These are phyloP conservation scores for Capsella rubella DNA, from an alignment of 441 rosid species.

Conservation along the genomic window DNA sequence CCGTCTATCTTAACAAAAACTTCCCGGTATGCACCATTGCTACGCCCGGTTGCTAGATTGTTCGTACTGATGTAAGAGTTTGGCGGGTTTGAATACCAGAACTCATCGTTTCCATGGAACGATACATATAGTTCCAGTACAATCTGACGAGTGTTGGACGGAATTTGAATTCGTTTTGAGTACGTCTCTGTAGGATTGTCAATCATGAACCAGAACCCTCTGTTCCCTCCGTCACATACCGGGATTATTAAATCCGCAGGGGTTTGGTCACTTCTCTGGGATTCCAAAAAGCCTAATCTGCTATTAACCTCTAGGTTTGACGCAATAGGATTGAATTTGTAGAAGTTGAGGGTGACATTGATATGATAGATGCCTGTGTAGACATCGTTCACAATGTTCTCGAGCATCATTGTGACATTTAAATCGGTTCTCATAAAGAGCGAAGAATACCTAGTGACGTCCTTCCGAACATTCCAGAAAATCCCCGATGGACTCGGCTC, in stretches of 20 bases:
- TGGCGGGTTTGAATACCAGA: constrained; percentile 93
- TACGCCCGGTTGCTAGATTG: constrained; percentile 63
- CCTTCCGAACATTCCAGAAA: constrained; percentile 82
- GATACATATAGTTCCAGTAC: constrained; percentile 75
- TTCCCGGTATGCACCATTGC: constrained; percentile 79
- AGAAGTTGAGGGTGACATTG: constrained; percentile 61
- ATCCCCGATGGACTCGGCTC: constrained; percentile 68
- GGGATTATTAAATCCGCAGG: constrained; percentile 79
- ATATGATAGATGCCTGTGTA: constrained; percentile 83
- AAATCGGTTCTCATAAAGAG: constrained; percentile 53
- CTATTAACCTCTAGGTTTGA: constrained; percentile 8
- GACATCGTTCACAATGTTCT: constrained; percentile 71
- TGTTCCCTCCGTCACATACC: constrained; percentile 47
- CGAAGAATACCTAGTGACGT: constrained; percentile 70
- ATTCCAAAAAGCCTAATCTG: constrained; percentile 2
- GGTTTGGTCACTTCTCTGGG: constrained; percentile 34
- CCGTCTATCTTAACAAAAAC: constrained; percentile 75
- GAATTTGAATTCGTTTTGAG: constrained; percentile 56
- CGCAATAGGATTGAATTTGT: constrained; percentile 44
- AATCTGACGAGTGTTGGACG: constrained; percentile 57
- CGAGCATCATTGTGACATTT: constrained; percentile 79
- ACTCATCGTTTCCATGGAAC: constrained; percentile 86
- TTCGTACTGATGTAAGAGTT: constrained; percentile 62
- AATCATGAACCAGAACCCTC: constrained; percentile 72
- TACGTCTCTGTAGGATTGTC: constrained; percentile 55